phyloP scores from a whole-genome alignment of 768 basidiomycete species.

The Rubroboletus pulcherrimus region DNA sequence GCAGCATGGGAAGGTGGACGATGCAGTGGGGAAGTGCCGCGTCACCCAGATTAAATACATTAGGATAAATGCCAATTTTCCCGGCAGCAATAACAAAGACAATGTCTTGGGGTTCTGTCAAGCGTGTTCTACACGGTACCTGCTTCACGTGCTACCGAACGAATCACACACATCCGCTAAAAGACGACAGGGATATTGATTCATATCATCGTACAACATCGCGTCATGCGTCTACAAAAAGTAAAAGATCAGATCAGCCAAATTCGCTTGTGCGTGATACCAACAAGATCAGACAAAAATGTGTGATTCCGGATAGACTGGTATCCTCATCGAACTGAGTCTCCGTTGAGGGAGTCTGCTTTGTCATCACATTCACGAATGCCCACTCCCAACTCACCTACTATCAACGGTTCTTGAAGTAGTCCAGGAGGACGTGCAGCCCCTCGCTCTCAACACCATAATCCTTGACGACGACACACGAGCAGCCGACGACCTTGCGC shows the following conservation, averaged over 20 bases:
- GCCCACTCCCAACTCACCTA: slow-evolving; percentile 38
- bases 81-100: background rate
- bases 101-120: background rate
- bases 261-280: background rate
- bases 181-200: slow-evolving; percentile 3
- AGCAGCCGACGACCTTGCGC: slow-evolving; percentile 90
- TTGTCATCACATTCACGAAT: slow-evolving; percentile 58
- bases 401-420: slow-evolving; percentile 89
- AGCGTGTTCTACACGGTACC: background rate
- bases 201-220: slow-evolving; percentile 15
- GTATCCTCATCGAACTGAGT: slow-evolving; percentile 58
- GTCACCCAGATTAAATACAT: background rate
- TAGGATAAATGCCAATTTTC: background rate
- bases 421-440: slow-evolving; percentile 87
- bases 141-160: background rate
- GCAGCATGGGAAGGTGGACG: slow-evolving; percentile 1
- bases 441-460: slow-evolving; percentile 95
- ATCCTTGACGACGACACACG: slow-evolving; percentile 96
- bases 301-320: slow-evolving; percentile 29
- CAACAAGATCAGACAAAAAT: slow-evolving; percentile 54
- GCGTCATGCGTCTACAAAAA: slow-evolving; percentile 5
- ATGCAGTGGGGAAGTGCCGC: background rate
- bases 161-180: slow-evolving; percentile 1
- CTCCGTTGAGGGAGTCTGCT: slow-evolving; percentile 93
- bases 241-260: slow-evolving; percentile 8